Evolutionary conservation across 768 basidiomycete genomes (phyloP).

Genomic region (Phaffia tasmanica): DNA sequence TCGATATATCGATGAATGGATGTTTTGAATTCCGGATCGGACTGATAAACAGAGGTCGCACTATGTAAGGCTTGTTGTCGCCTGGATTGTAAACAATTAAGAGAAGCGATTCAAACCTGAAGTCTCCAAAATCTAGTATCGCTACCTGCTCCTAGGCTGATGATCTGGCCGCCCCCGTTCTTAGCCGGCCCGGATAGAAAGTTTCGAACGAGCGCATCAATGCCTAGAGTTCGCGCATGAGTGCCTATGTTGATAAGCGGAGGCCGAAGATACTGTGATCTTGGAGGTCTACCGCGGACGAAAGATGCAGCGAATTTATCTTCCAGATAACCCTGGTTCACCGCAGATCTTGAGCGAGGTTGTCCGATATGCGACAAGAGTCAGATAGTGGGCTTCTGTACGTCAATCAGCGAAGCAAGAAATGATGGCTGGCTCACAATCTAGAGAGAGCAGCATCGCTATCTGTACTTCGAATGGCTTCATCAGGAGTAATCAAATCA

Average conservation of each 20-base stretch:
- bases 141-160: constrained; percentile 91
- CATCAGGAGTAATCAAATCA: constrained; percentile 26
- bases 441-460: constrained; percentile 37
- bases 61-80: constrained; percentile 3
- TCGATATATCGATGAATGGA: constrained; percentile 61
- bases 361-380: background rate
- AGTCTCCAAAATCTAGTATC: constrained; percentile 93
- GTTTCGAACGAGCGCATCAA: constrained; percentile 61
- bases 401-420: background rate
- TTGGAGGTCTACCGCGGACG: constrained; percentile 51
- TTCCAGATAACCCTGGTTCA: constrained; percentile 60
- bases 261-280: constrained; percentile 51
- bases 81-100: background rate
- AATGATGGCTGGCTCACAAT: constrained; percentile 31
- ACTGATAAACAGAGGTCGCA: constrained; percentile 42
- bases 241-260: constrained; percentile 95
- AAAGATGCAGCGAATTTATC: constrained; percentile 64
- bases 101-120: constrained; percentile 48
- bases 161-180: constrained; percentile 59
- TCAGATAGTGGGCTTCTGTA: background rate
- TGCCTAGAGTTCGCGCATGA: constrained; percentile 64
- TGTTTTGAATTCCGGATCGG: constrained; percentile 45
- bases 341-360: constrained; percentile 50
- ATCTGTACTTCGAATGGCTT: constrained; percentile 38
- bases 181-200: constrained; percentile 46